Evolutionary conservation across 768 basidiomycete species (phyloP).

Genomic region (Pleurotus pulmonarius): DNA sequence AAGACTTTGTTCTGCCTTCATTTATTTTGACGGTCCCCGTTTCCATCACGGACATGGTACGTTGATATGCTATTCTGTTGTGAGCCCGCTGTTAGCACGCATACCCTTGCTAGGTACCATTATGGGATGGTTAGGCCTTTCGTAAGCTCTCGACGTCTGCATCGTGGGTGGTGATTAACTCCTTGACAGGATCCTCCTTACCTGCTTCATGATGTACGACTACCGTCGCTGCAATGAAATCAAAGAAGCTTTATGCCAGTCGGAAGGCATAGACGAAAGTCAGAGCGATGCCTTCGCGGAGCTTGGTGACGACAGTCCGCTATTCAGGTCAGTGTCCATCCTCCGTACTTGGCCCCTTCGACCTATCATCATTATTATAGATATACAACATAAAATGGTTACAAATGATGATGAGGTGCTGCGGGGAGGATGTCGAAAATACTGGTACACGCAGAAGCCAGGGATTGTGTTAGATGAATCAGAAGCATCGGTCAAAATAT

Average conservation of each 20-base stretch:
- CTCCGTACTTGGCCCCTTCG: neutral
- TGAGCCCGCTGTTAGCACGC: conserved; percentile 14
- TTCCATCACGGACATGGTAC: conserved; percentile 36
- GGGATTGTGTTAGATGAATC: neutral
- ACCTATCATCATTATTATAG: neutral
- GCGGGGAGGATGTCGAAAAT: no score
- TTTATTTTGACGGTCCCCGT: conserved; percentile 31
- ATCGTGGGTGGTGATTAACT: neutral
- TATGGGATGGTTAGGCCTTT: neutral
- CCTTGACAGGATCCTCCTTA: conserved; percentile 24
- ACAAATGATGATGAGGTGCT: neutral
- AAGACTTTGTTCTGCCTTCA: conserved; percentile 42
- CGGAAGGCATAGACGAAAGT: conserved; percentile 37
- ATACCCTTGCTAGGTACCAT: conserved; percentile 21
- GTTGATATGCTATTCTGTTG: conserved; percentile 7
- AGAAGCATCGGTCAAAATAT: neutral
- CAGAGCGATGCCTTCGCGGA: conserved; percentile 37
- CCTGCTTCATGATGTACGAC: conserved; percentile 41
- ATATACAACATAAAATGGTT: neutral
- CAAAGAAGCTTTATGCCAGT: conserved; percentile 40
- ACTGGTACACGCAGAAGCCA: neutral
- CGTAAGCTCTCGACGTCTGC: neutral
- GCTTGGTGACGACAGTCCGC: conserved; percentile 51
- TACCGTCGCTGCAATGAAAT: conserved; percentile 44
- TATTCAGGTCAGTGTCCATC: conserved; percentile 40